These are phyloP conservation scores for Cicer yamashitae DNA, from an alignment of 306 rosid species.

Conservation along the genomic window DNA sequence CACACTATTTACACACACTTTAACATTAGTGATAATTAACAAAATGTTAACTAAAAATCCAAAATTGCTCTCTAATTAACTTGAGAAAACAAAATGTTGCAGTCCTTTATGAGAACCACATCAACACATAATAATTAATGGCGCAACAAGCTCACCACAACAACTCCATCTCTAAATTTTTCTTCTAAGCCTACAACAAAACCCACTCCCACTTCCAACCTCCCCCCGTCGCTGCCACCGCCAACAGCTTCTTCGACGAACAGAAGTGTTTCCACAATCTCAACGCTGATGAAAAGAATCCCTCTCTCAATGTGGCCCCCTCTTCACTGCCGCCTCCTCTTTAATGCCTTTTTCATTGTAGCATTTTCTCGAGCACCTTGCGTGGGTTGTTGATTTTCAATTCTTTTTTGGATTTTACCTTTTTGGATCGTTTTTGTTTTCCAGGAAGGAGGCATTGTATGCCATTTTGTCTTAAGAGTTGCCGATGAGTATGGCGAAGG, in stretches of 20 bases:
- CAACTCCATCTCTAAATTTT: slow-evolving; percentile 47
- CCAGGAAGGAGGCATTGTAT: slow-evolving; percentile 64
- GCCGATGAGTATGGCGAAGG: slow-evolving; percentile 82
- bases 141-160: slow-evolving; percentile 37
- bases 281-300: slow-evolving; percentile 67
- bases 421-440: slow-evolving; percentile 18
- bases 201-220: slow-evolving; percentile 45
- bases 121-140: slow-evolving; percentile 33
- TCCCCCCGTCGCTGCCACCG: slow-evolving; percentile 23
- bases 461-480: slow-evolving; percentile 75
- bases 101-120: slow-evolving; percentile 54
- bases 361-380: slow-evolving; percentile 34
- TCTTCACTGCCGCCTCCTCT: slow-evolving; percentile 69
- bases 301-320: slow-evolving; percentile 71
- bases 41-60: slow-evolving; percentile 30
- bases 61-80: slow-evolving; percentile 41
- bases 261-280: slow-evolving; percentile 69
- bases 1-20: too few species aligned
- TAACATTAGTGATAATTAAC: too few species aligned
- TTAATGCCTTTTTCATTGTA: slow-evolving; percentile 22
- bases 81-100: slow-evolving; percentile 56
- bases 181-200: slow-evolving; percentile 55
- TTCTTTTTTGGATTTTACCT: background rate
- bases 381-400: background rate
- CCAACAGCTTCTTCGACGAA: slow-evolving; percentile 56